A percentile compares a stretch with the other conserved stretches of the same genome.
These are phyloP conservation scores for Luffa acutangula DNA, from an alignment of 306 rosid species.

Conservation along the genomic window DNA sequence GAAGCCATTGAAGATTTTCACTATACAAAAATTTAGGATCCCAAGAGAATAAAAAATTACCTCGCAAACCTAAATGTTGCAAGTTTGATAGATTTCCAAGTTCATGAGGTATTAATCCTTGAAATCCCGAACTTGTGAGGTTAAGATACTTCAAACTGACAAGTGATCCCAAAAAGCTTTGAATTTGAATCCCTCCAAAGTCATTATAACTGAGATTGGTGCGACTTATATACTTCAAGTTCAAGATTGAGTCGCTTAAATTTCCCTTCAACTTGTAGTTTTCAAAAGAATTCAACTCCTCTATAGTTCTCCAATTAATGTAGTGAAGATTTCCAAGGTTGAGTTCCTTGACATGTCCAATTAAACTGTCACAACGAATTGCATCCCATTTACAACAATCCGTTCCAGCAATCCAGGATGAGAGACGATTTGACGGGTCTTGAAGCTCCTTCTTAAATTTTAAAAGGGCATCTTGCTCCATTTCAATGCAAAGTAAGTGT, in stretches of 20 bases:
- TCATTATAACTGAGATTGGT: too few species aligned
- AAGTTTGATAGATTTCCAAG: conserved; percentile 14
- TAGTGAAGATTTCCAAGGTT: too few species aligned
- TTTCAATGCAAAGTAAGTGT: background rate
- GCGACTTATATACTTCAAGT: too few species aligned
- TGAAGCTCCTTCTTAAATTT: background rate
- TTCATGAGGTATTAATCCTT: conserved; percentile 3
- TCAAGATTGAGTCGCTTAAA: too few species aligned
- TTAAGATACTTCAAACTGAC: background rate
- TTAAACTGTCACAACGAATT: conserved; percentile 6
- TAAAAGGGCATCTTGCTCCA: background rate
- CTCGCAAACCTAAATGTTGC: background rate
- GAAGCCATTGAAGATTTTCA: too few species aligned
- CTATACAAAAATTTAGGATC: background rate
- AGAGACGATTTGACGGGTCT: background rate
- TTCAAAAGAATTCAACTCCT: too few species aligned
- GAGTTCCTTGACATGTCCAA: background rate
- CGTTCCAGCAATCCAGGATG: background rate
- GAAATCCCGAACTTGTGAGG: background rate
- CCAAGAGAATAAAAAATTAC: background rate
- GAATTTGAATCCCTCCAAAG: too few species aligned
- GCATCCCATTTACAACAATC: conserved; percentile 7
- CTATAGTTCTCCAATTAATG: too few species aligned
- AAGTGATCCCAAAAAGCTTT: too few species aligned
- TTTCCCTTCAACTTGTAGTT: too few species aligned